Evolutionary conservation across 1,139 yeast genomes (phyloP).

Genomic region (Wickerhamomyces sp.): DNA sequence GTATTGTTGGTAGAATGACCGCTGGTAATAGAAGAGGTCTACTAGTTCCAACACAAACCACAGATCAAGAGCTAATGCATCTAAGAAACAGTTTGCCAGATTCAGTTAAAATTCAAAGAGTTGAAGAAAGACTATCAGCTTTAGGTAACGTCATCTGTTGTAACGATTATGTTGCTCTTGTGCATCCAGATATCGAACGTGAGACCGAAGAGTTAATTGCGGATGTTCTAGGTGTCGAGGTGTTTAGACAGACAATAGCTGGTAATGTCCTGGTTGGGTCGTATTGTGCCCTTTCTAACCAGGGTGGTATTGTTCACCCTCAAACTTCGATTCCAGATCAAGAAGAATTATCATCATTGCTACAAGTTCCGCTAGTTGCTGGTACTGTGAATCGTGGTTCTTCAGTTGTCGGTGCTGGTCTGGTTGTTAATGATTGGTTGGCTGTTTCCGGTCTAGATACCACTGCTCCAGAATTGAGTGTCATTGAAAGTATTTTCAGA

Average conservation of each 20-base stretch:
- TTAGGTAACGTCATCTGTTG: conserved; percentile 97
- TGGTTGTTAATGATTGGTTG: conserved; percentile 98
- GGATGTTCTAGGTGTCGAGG: conserved; percentile 98
- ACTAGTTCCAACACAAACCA: conserved; percentile 94
- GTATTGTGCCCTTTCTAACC: conserved; percentile 90
- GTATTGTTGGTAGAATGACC: conserved; percentile 97
- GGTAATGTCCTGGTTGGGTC: conserved; percentile 97
- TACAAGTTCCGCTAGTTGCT: conserved; percentile 97
- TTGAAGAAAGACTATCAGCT: conserved; percentile 95
- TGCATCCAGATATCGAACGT: conserved; percentile 98
- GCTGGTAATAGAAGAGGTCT: conserved; percentile 98
- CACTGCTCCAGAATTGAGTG: conserved; percentile 97
- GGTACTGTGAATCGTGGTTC: conserved; percentile 99
- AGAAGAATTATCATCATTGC: conserved; percentile 90
- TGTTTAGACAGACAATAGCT: conserved; percentile 97
- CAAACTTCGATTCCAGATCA: conserved; percentile 97
- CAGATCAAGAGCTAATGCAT: conserved; percentile 99
- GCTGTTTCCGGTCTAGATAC: conserved; percentile 97
- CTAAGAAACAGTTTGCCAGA: conserved; percentile 97
- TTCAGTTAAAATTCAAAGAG: conserved; percentile 90
- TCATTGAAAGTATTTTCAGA: conserved; percentile 92
- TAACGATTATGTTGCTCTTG: conserved; percentile 97
- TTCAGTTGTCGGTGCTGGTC: conserved; percentile 95
- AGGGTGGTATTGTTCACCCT: conserved; percentile 98
- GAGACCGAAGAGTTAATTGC: conserved; percentile 99